Evolutionary conservation across 805 yeast genomes (phyloP).

Genomic region (Schizosaccharomyces cryophilus): DNA sequence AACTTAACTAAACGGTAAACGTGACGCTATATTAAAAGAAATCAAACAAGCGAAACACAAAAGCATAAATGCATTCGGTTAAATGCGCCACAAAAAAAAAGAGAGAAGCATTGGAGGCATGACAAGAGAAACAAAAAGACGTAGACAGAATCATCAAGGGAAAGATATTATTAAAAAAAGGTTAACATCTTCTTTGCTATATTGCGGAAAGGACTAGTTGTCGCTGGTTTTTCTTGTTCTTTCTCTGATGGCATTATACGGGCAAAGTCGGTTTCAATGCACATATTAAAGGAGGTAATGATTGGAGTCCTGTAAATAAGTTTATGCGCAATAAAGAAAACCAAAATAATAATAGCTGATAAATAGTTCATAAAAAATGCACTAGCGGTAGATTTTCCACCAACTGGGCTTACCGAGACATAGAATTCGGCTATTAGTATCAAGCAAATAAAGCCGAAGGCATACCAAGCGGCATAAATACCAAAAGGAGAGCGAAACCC

Average conservation of each 20-base stretch:
- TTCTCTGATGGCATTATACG: background rate
- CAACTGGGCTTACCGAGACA: conserved; percentile 55
- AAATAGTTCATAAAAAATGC: conserved; percentile 14
- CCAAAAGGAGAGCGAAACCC: conserved; percentile 47
- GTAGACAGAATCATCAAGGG: too few relatives aligned
- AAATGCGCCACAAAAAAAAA: too few relatives aligned
- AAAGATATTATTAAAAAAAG: too few relatives aligned
- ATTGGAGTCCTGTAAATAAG: background rate
- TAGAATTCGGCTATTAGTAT: conserved; percentile 60
- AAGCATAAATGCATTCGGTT: too few relatives aligned
- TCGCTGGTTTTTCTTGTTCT: background rate
- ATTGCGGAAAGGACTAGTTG: background rate
- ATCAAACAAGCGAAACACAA: too few relatives aligned
- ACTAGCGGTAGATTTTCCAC: conserved; percentile 16
- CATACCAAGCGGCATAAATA: conserved; percentile 39
- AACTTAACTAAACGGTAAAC: too few relatives aligned
- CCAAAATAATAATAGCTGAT: conserved; percentile 16
- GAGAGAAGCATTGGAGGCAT: too few relatives aligned
- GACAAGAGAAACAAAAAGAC: too few relatives aligned
- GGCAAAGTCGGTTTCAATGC: background rate
- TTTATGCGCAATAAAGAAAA: conserved; percentile 24
- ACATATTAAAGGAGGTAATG: background rate
- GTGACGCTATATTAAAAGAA: too few relatives aligned
- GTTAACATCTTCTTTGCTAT: too few relatives aligned
- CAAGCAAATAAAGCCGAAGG: conserved; percentile 29